Conservation (phyloP, 148 eudicot genomes). For the Spergularia bocconei region DNA sequence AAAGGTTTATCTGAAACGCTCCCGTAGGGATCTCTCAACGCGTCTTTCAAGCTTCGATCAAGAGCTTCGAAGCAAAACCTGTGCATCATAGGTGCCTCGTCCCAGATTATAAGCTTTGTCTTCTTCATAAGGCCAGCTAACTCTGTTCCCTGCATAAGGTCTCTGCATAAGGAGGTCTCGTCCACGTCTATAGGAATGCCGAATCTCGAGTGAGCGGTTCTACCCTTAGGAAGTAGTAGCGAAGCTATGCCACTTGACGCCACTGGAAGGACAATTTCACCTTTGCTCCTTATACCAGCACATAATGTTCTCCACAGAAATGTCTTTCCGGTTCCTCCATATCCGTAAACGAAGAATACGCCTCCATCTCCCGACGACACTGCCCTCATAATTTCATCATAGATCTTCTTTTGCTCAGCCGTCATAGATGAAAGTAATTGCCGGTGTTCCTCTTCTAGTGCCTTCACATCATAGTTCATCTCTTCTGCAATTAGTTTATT, state of each 20-base stretch:
- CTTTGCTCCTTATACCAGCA: neutral
- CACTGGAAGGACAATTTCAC: too few relatives aligned
- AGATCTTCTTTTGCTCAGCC: neutral
- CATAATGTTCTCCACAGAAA: neutral
- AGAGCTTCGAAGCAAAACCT: neutral
- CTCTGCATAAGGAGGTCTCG: too few relatives aligned
- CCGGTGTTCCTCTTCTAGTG: neutral
- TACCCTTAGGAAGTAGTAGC: too few relatives aligned
- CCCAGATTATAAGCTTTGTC: neutral
- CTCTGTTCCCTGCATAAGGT: too few relatives aligned
- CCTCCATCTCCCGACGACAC: too few relatives aligned
- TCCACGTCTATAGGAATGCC: too few relatives aligned
- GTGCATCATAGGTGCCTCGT: neutral
- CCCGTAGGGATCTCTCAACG: neutral
- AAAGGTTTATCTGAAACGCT: neutral
- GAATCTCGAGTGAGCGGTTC: too few relatives aligned
- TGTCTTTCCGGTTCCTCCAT: neutral
- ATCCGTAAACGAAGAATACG: neutral
- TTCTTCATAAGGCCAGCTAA: too few relatives aligned
- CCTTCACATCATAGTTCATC: neutral
- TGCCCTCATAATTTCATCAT: too few relatives aligned
- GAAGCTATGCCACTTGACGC: too few relatives aligned
- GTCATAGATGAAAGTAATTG: neutral
- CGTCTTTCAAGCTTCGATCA: neutral
- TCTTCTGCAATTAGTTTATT: neutral